A percentile compares a stretch with the other conserved stretches of the same genome.
Evolutionary conservation across 1,139 yeast species (phyloP).

Genomic region (Geotrichum australiense): DNA sequence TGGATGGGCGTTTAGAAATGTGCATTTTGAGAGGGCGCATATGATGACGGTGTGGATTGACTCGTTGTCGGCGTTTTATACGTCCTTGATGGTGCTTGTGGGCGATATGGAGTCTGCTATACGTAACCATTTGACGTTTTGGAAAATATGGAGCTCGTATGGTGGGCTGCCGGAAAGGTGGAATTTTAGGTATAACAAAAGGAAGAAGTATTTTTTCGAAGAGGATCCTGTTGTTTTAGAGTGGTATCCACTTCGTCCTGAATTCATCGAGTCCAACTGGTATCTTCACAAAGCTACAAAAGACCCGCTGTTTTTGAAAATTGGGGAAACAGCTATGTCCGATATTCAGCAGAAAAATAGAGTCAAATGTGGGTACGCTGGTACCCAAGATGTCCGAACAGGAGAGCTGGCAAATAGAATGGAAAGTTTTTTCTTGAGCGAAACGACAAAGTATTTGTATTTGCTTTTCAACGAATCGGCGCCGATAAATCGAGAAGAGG

Average conservation of each 20-base stretch:
- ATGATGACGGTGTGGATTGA: conserved; percentile 67
- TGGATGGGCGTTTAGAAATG: conserved; percentile 56
- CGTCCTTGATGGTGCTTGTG: conserved; percentile 72
- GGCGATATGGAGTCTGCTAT: conserved; percentile 70
- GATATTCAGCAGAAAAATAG: conserved; percentile 48
- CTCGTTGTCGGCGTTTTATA: conserved; percentile 79
- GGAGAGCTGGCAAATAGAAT: conserved; percentile 67
- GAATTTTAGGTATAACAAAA: conserved; percentile 38
- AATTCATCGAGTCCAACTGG: conserved; percentile 82
- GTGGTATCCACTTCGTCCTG: conserved; percentile 93
- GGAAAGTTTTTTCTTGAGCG: conserved; percentile 89
- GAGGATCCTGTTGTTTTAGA: conserved; percentile 42
- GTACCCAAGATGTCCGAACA: conserved; percentile 58
- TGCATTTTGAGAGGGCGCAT: conserved; percentile 49
- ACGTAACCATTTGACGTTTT: conserved; percentile 53
- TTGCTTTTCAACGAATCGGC: conserved; percentile 66
- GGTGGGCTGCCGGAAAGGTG: conserved; percentile 88
- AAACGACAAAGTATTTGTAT: conserved; percentile 77
- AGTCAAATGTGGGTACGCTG: conserved; percentile 76
- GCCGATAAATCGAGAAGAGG: conserved; percentile 42
- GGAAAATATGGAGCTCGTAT: conserved; percentile 73
- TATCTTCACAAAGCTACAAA: conserved; percentile 74
- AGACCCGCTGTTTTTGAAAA: conserved; percentile 75
- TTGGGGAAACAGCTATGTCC: conserved; percentile 59
- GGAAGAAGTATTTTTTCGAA: background rate